These are phyloP conservation scores for Quillaja saponaria DNA, from an alignment of 306 rosid genomes.

Conservation along the genomic window DNA sequence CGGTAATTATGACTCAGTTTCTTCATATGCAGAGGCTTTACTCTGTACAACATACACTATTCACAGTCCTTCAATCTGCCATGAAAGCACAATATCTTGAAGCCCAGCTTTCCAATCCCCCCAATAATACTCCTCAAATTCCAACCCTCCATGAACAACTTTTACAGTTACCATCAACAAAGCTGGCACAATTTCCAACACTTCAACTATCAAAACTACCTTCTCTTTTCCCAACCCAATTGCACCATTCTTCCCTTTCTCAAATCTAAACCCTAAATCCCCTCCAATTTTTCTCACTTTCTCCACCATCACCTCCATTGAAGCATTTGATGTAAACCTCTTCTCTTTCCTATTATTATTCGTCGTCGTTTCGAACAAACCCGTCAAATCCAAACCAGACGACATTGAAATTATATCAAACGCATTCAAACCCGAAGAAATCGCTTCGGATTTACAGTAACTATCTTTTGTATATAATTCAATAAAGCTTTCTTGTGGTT, in stretches of 20 bases:
- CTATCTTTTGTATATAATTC: conserved; percentile 21
- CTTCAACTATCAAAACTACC: conserved; percentile 53
- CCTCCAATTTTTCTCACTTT: conserved; percentile 59
- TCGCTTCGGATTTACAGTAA: conserved; percentile 14
- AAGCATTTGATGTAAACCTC: conserved; percentile 52
- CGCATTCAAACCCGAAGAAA: conserved; percentile 55
- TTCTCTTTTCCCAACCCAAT: conserved; percentile 72
- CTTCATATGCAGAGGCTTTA: conserved; percentile 3
- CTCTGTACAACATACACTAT: neutral
- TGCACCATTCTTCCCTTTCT: conserved; percentile 58
- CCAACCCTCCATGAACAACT: conserved; percentile 58
- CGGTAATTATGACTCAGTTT: too few species aligned
- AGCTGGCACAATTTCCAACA: conserved; percentile 45
- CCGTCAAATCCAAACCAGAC: conserved; percentile 76
- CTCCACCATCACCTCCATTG: conserved; percentile 49
- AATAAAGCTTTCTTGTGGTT: conserved; percentile 31
- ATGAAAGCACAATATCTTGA: conserved; percentile 54
- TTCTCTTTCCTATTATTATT: conserved; percentile 31
- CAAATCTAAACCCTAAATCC: conserved; percentile 58
- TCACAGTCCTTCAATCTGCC: conserved; percentile 35
- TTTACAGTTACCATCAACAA: conserved; percentile 56
- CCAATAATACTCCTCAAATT: conserved; percentile 65
- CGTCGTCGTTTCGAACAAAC: conserved; percentile 57
- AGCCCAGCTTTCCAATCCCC: conserved; percentile 47
- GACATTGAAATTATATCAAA: conserved; percentile 93